A percentile compares a stretch with the other conserved stretches of the same genome.
phyloP scores from a whole-genome alignment of 2,329 filamentous ascomycete species.

The Aspergillus clavatus region DNA sequence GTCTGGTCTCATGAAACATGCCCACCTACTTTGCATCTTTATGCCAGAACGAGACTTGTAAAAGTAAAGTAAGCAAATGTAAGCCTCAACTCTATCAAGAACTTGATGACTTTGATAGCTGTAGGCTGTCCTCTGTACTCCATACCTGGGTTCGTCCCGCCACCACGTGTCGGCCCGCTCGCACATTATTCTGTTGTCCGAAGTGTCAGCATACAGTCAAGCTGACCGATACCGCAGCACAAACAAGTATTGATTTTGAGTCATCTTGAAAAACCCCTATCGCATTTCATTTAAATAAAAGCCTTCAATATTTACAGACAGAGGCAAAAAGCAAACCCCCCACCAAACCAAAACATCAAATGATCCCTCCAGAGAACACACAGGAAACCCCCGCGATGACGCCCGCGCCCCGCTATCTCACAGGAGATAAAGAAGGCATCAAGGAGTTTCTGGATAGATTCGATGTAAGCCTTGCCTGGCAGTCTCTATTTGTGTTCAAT shows the following conservation, averaged over 20 bases:
- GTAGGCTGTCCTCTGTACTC: background rate
- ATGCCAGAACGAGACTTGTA: no score
- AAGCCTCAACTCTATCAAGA: background rate
- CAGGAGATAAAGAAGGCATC: constrained; percentile 71
- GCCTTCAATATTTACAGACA: background rate
- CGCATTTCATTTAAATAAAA: no score
- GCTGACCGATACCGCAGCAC: background rate
- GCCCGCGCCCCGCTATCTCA: constrained; percentile 56
- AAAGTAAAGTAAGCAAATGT: no score
- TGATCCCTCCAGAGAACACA: background rate
- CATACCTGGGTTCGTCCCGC: background rate
- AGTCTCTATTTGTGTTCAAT: background rate
- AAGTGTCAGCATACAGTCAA: background rate
- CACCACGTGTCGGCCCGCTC: background rate
- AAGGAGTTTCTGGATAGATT: constrained; percentile 83
- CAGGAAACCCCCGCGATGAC: constrained; percentile 20
- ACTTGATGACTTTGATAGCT: no score
- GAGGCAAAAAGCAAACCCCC: background rate
- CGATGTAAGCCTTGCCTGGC: constrained; percentile 71
- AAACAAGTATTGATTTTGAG: no score
- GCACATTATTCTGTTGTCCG: background rate
- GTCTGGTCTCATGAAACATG: no score
- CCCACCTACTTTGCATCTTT: no score
- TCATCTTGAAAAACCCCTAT: no score
- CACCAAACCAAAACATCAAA: no score